These are phyloP conservation scores for Eragrostis nindensis DNA, from an alignment of 176 grass and related monocot species.

Conservation along the genomic window DNA sequence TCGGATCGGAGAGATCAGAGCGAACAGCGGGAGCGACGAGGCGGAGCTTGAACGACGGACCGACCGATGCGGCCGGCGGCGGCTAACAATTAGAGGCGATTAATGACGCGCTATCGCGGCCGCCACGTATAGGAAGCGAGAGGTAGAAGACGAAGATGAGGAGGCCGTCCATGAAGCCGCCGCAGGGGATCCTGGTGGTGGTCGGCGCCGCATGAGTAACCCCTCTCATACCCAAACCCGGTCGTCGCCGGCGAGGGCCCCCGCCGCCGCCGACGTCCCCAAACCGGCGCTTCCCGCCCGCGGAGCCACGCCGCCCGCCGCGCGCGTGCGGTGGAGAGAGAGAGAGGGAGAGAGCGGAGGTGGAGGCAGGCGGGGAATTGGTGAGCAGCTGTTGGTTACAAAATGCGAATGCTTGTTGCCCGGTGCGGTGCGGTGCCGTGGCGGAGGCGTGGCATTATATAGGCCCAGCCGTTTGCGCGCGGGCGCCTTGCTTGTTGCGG, in stretches of 20 bases:
- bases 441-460: not conserved
- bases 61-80: slow-evolving; percentile 1
- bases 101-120: slow-evolving; percentile 27
- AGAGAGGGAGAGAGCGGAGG: too few relatives aligned
- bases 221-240: slow-evolving; percentile 84
- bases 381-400: not conserved
- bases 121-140: slow-evolving; percentile 97
- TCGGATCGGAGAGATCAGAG: slow-evolving; percentile 16
- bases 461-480: not conserved
- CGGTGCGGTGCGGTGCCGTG: not conserved
- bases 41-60: not conserved
- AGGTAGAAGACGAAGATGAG: slow-evolving; percentile 94
- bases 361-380: not conserved
- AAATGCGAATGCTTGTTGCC: not conserved
- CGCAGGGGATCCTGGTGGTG: slow-evolving; percentile 45
- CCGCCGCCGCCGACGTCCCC: slow-evolving; percentile 41
- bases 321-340: not conserved
- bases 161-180: slow-evolving; percentile 85
- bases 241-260: slow-evolving; percentile 40
- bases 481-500: not conserved
- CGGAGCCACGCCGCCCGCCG: slow-evolving; percentile 52
- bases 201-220: slow-evolving; percentile 57
- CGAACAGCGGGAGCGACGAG: not conserved
- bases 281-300: slow-evolving; percentile 43
- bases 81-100: slow-evolving; percentile 52